phyloP scores from a whole-genome alignment of 2,329 filamentous ascomycete species.

The Aureobasidium sp. region DNA sequence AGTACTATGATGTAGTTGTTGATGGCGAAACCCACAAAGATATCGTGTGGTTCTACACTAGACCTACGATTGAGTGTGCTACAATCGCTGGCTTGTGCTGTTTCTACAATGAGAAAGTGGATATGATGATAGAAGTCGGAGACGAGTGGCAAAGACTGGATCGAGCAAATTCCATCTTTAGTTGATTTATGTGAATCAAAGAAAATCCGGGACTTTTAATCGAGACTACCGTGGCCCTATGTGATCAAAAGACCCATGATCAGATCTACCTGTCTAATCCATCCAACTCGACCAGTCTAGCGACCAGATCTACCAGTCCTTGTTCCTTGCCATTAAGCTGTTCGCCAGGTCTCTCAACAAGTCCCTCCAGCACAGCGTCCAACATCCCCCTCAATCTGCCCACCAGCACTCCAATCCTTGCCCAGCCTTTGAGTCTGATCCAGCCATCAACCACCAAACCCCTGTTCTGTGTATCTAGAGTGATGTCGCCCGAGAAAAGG shows the following conservation, averaged over 20 bases:
- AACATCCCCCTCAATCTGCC: conserved; percentile 77
- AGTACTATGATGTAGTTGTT: conserved; percentile 53
- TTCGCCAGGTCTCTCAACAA: conserved; percentile 65
- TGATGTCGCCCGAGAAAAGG: conserved; percentile 78
- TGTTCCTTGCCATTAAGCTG: conserved; percentile 41
- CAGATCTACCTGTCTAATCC: conserved; percentile 42
- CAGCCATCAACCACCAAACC: conserved; percentile 89
- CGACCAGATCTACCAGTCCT: conserved; percentile 65
- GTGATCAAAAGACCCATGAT: too few relatives aligned
- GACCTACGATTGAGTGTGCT: conserved; percentile 51
- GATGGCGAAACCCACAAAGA: conserved; percentile 41
- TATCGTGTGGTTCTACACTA: conserved; percentile 56
- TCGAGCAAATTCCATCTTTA: conserved; percentile 26
- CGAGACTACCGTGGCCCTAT: too few relatives aligned
- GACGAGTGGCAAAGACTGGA: conserved; percentile 27
- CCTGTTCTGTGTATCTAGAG: conserved; percentile 77
- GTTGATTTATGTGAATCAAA: not conserved
- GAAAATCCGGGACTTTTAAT: too few relatives aligned
- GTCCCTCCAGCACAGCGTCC: conserved; percentile 72
- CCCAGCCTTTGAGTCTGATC: conserved; percentile 83
- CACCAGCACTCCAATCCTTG: conserved; percentile 84
- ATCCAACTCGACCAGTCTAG: conserved; percentile 79
- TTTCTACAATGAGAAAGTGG: conserved; percentile 64
- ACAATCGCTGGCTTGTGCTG: conserved; percentile 48
- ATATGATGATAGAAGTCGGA: conserved; percentile 50